Percentiles rank a stretch among this genome's conserved stretches.
Evolutionary conservation across 1,139 yeast genomes (phyloP).

Genomic region (Debaryomyces sp.): DNA sequence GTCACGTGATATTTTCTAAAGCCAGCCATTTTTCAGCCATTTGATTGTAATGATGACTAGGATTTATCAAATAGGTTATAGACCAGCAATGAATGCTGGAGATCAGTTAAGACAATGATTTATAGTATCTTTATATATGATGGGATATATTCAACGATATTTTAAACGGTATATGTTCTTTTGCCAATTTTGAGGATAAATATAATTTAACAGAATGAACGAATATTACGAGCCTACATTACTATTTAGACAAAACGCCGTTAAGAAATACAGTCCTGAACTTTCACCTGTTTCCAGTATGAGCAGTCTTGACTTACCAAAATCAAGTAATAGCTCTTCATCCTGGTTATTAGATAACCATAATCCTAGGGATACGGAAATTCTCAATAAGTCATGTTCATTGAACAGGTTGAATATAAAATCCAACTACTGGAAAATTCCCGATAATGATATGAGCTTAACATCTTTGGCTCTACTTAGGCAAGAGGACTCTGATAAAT

Average conservation of each 20-base stretch:
- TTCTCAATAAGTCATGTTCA: constrained; percentile 44
- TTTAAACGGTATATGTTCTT: not conserved
- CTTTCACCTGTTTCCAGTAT: constrained; percentile 34
- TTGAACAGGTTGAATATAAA: constrained; percentile 47
- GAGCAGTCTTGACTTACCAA: constrained; percentile 18
- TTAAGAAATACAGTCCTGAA: constrained; percentile 31
- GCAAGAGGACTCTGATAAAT: constrained; percentile 27
- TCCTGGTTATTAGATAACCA: constrained; percentile 30
- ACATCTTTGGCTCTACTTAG: constrained; percentile 50
- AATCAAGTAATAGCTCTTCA: constrained; percentile 9
- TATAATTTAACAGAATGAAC: constrained; percentile 21
- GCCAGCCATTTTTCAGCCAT: constrained; percentile 13
- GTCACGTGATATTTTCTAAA: constrained; percentile 12
- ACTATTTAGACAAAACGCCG: constrained; percentile 50
- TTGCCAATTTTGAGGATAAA: not conserved
- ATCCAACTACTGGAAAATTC: constrained; percentile 73
- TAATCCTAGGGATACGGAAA: constrained; percentile 32
- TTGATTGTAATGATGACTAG: not conserved
- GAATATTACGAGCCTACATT: constrained; percentile 48
- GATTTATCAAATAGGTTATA: not conserved
- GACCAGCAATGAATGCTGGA: constrained; percentile 4
- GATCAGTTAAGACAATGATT: not conserved
- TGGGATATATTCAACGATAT: not conserved
- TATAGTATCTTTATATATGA: not conserved
- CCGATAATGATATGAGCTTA: constrained; percentile 58